phyloP scores from a whole-genome alignment of 768 basidiomycete species.

The Leucosporidium creatinivorum region DNA sequence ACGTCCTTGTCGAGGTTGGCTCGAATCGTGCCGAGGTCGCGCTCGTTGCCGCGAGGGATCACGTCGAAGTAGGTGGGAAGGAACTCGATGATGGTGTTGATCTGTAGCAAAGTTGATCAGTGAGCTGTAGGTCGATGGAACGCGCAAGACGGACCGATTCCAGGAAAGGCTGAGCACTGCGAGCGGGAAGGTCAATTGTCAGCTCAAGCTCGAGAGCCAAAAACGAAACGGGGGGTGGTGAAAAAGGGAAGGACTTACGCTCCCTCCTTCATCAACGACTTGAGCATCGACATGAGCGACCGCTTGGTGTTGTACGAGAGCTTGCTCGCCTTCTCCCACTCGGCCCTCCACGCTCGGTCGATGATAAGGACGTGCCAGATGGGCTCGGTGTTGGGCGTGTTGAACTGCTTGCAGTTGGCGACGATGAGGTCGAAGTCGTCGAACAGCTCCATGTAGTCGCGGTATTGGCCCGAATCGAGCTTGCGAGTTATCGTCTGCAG shows the following conservation, averaged over 20 bases:
- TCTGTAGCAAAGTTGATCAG: slow-evolving; percentile 50
- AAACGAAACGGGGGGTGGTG: no score
- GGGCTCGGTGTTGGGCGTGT: slow-evolving; percentile 71
- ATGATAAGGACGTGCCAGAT: slow-evolving; percentile 62
- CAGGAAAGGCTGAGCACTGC: neutral
- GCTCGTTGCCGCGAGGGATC: slow-evolving; percentile 74
- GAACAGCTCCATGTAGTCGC: slow-evolving; percentile 71
- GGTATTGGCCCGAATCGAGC: slow-evolving; percentile 57
- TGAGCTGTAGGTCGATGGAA: slow-evolving; percentile 5
- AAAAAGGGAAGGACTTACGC: no score
- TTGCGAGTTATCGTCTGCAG: slow-evolving; percentile 70
- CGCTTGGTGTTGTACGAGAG: slow-evolving; percentile 74
- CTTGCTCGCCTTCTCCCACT: slow-evolving; percentile 74
- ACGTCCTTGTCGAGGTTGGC: slow-evolving; percentile 72
- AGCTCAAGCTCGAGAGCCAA: no score
- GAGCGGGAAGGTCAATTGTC: no score
- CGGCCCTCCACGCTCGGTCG: slow-evolving; percentile 69
- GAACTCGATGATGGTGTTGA: slow-evolving; percentile 51
- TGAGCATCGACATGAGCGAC: slow-evolving; percentile 62
- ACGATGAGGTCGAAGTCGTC: slow-evolving; percentile 76
- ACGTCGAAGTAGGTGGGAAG: slow-evolving; percentile 85
- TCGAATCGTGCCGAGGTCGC: slow-evolving; percentile 76
- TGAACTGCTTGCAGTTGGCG: slow-evolving; percentile 85
- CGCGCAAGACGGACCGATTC: neutral
- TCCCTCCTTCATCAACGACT: slow-evolving; percentile 60